Conservation (phyloP, 129 eudicot species). For the Ambrosia trifida region DNA sequence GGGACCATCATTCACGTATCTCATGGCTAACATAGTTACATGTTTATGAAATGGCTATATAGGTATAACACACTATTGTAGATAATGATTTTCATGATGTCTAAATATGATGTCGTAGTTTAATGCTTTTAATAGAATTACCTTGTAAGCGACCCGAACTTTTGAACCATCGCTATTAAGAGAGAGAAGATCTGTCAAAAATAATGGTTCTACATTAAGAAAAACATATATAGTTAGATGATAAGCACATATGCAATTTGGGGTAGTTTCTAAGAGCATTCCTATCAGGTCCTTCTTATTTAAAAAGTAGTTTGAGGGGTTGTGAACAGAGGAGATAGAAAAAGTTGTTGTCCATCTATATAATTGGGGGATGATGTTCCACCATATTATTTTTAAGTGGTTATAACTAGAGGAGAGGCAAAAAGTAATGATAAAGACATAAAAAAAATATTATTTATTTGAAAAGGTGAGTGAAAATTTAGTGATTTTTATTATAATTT, state of each 20-base stretch:
- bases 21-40: not conserved
- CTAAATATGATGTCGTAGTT: not conserved
- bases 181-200: constrained; percentile 51
- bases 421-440: too few relatives aligned
- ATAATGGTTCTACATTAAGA: constrained; percentile 66
- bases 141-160: constrained; percentile 95
- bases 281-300: too few relatives aligned
- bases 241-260: not conserved
- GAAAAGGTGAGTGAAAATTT: too few relatives aligned
- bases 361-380: too few relatives aligned
- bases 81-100: not conserved
- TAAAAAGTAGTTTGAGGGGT: too few relatives aligned
- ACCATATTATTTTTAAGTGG: too few relatives aligned
- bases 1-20: not conserved
- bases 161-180: constrained; percentile 48
- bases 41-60: not conserved
- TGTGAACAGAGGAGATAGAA: too few relatives aligned
- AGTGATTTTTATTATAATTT: too few relatives aligned
- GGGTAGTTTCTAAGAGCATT: not conserved
- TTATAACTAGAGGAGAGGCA: too few relatives aligned
- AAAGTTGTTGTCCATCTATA: too few relatives aligned
- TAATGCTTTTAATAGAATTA: constrained; percentile 20
- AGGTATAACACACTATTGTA: not conserved
- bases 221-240: constrained; percentile 2
- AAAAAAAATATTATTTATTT: too few relatives aligned